Base-by-base conservation (phyloP, 1,139 yeast genomes). In the Citeromyces hawaiiensis region DNA sequence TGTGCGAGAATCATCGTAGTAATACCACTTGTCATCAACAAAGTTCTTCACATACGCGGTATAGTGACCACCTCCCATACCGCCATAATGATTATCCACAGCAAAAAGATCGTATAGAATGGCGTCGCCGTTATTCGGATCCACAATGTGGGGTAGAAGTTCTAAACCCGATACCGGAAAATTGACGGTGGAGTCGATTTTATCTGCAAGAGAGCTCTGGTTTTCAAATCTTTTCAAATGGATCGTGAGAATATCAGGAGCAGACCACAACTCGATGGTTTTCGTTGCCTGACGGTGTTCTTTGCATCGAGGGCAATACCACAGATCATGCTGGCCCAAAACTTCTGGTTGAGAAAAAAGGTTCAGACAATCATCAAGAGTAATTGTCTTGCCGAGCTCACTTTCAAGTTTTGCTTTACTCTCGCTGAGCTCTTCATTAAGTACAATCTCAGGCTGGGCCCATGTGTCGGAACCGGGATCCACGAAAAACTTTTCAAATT, bases 1-100 rank as follows among this genome's bases (percentile, higher is more conserved):
- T 1, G 88, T 97, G 31, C 80, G 61, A 7, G 95, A 78, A 56
- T 91, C 98, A 55, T 91, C 91, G 57, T 70, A 91, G 54, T 86
- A 83, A 55, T 87, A 87, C 97, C 98, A 91, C 47, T 76, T 67
- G 25, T 64, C 62, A 51, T 85, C 94, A 38, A 76, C 66, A 57
- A 77, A 80, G 53, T 88, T 88, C 56, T 80, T 81, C 1, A 74
- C 96, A 49, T 76, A 80, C 0, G 97, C 86, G 1, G 98, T 91
- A 56, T 91, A 91, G 60, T 91, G 98, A 3, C 98, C 98, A 6
- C 98, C 98, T 1, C 97, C 97, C 27, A 91, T 66, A 0, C 97
- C 96, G 41, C 98, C 98, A 55, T 70, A 88, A 55, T 91, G 98
- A 56, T 88, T 88, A 55, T 88, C 97, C 19, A 91, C 96, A 0